These are phyloP conservation scores for Fusarium oligoseptatum DNA, from an alignment of 2,329 filamentous ascomycete species.

Conservation along the genomic window DNA sequence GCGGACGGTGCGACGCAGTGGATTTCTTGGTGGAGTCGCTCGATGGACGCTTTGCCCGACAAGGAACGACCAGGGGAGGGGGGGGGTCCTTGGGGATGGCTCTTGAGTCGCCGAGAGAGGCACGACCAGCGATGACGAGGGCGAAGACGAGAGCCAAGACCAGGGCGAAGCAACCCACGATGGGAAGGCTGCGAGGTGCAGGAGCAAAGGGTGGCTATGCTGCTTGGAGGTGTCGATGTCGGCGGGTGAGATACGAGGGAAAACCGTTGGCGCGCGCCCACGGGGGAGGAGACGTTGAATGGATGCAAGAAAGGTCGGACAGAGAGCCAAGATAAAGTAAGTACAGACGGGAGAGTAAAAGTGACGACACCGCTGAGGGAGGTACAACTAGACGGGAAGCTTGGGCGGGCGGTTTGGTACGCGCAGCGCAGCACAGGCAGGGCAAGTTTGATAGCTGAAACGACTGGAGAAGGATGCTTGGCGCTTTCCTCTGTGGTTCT, in stretches of 20 bases:
- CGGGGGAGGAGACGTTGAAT: conserved; percentile 5
- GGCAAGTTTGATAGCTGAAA: conserved; percentile 3
- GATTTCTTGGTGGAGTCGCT: conserved; percentile 37
- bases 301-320: conserved; percentile 14
- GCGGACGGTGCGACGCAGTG: conserved; percentile 33
- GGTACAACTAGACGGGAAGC: not conserved
- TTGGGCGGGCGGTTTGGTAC: not conserved
- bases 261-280: conserved; percentile 19
- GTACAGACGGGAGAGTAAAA: conserved; percentile 20
- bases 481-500: not conserved
- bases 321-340: not conserved
- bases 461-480: conserved; percentile 18
- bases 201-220: conserved; percentile 8
- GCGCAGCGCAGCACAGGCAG: not conserved
- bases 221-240: conserved; percentile 19
- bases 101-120: conserved; percentile 14
- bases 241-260: conserved; percentile 9
- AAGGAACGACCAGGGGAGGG: conserved; percentile 28
- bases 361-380: conserved; percentile 29
- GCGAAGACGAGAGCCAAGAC: conserved; percentile 21
- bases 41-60: conserved; percentile 42
- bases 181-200: conserved; percentile 6
- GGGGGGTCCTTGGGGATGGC: conserved; percentile 24
- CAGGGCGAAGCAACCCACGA: conserved; percentile 24
- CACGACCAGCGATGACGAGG: conserved; percentile 29